A percentile compares a stretch with the other conserved stretches of the same genome.
Conservation (phyloP, 2,329 filamentous ascomycete genomes). For the Fusarium beomiforme region DNA sequence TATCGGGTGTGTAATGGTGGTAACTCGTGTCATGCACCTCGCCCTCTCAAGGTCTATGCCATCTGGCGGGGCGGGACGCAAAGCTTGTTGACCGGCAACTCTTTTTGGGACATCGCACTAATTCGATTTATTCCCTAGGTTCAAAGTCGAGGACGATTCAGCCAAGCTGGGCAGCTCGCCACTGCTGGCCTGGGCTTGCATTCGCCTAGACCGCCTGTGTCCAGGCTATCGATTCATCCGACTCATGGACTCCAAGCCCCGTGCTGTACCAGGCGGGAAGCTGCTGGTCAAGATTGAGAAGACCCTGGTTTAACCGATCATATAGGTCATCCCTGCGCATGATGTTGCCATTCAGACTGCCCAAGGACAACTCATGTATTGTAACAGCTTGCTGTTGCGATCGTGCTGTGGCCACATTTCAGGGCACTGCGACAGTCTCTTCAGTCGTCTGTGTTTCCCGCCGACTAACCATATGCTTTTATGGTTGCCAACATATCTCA, state of each 20-base stretch:
- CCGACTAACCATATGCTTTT: background rate
- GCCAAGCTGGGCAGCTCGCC: constrained; percentile 50
- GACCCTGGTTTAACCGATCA: constrained; percentile 48
- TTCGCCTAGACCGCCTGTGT: constrained; percentile 67
- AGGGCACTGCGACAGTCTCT: background rate
- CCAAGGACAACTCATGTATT: background rate
- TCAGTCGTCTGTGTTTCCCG: background rate
- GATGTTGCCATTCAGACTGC: background rate
- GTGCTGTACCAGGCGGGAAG: constrained; percentile 56
- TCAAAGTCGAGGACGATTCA: constrained; percentile 64
- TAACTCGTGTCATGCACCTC: background rate
- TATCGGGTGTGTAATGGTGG: background rate
- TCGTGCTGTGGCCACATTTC: background rate
- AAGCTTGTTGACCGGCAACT: constrained; percentile 4
- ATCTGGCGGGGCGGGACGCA: background rate
- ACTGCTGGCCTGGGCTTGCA: constrained; percentile 65
- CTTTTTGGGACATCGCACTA: constrained; percentile 29
- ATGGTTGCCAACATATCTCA: background rate
- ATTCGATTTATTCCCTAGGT: constrained; percentile 49
- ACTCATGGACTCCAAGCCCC: constrained; percentile 58
- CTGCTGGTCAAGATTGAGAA: constrained; percentile 65
- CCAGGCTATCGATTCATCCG: constrained; percentile 65
- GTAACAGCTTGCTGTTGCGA: constrained; percentile 4
- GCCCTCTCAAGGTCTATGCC: background rate
- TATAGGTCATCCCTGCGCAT: background rate